phyloP scores from a whole-genome alignment of 176 grass and related monocot species.

The Lolium multiflorum region DNA sequence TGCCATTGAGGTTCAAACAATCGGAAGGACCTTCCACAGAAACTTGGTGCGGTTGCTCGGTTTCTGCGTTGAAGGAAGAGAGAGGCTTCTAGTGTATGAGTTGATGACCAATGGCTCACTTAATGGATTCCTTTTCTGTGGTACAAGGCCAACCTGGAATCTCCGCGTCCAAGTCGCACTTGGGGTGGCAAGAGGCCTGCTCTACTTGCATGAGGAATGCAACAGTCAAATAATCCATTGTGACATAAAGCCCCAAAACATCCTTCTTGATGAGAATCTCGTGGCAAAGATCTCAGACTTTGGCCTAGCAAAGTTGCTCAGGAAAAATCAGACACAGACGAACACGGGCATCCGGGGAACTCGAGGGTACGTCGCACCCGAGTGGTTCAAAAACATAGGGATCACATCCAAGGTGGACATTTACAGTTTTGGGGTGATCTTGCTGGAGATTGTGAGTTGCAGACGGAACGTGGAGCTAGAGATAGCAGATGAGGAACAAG shows the following conservation, averaged over 20 bases:
- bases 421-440: conserved; percentile 61
- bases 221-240: conserved; percentile 57
- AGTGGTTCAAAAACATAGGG: conserved; percentile 63
- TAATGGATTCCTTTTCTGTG: conserved; percentile 21
- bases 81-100: conserved; percentile 37
- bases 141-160: conserved; percentile 14
- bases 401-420: conserved; percentile 60
- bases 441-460: conserved; percentile 59
- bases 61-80: neutral
- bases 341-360: conserved; percentile 57
- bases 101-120: conserved; percentile 30
- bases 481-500: conserved; percentile 31
- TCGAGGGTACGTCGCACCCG: conserved; percentile 54
- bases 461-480: conserved; percentile 47
- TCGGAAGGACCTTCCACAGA: conserved; percentile 40
- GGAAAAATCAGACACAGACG: conserved; percentile 48
- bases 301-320: conserved; percentile 56
- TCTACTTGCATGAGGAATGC: conserved; percentile 38
- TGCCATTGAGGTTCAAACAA: conserved; percentile 33
- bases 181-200: conserved; percentile 37
- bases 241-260: conserved; percentile 55
- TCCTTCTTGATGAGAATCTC: conserved; percentile 50
- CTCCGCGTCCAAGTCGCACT: conserved; percentile 24
- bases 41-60: conserved; percentile 31
- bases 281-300: conserved; percentile 57